Percentiles rank a stretch among this genome's conserved stretches.
phyloP scores from a whole-genome alignment of 768 basidiomycete species.

The Podaxis sp. region DNA sequence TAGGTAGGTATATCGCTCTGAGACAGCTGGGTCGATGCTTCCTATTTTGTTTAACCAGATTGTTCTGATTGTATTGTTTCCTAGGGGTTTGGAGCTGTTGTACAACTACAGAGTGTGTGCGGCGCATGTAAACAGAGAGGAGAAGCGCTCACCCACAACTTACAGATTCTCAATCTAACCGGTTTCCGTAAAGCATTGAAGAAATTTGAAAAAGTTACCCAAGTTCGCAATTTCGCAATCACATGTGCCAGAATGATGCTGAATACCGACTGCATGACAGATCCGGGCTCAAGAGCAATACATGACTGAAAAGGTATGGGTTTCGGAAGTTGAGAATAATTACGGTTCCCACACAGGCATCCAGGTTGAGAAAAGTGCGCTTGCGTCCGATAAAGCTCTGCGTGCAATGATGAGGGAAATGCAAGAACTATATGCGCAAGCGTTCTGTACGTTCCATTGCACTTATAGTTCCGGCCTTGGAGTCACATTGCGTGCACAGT shows the following conservation, averaged over 20 bases:
- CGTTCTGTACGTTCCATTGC: conserved; percentile 61
- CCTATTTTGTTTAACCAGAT: not conserved
- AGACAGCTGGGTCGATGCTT: conserved; percentile 1
- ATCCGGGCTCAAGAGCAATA: conserved; percentile 74
- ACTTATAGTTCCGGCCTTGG: conserved; percentile 4
- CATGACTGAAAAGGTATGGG: conserved; percentile 70
- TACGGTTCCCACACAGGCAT: not conserved
- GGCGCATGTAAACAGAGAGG: not conserved
- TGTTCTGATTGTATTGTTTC: not conserved
- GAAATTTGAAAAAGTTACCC: conserved; percentile 82
- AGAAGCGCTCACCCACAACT: not conserved
- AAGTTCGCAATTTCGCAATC: conserved; percentile 34
- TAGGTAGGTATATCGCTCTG: conserved; percentile 40
- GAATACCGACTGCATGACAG: conserved; percentile 31
- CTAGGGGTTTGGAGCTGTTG: conserved; percentile 76
- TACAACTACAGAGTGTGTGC: conserved; percentile 81
- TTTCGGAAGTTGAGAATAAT: not conserved
- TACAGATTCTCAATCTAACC: conserved; percentile 79
- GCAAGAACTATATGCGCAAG: conserved; percentile 72
- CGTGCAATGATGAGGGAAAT: conserved; percentile 70
- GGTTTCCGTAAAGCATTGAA: conserved; percentile 87
- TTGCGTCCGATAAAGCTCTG: conserved; percentile 63
- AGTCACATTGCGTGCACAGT: conserved; percentile 29
- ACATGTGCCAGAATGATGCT: not conserved
- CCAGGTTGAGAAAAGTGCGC: conserved; percentile 66